Percentiles rank a stretch among this genome's conserved stretches.
phyloP scores from a whole-genome alignment of 768 basidiomycete genomes.

The Pleurotus djamor region DNA sequence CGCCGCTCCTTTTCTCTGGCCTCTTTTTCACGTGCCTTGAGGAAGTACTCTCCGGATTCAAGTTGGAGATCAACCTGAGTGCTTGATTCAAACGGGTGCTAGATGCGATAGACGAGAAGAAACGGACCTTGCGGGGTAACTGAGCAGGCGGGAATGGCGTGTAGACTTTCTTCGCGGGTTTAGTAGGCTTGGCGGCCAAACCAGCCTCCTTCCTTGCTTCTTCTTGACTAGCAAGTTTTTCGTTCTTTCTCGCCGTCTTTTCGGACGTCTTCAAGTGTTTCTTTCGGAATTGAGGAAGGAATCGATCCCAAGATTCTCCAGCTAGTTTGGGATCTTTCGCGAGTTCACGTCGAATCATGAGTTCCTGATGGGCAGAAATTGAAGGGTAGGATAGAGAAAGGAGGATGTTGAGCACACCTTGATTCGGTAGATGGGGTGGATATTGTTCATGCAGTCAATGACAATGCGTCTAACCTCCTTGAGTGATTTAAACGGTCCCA shows the following conservation, averaged over 20 bases:
- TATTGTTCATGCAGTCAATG: slow-evolving; percentile 99
- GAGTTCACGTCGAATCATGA: slow-evolving; percentile 97
- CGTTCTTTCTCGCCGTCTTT: slow-evolving; percentile 91
- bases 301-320: slow-evolving; percentile 94
- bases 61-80: slow-evolving; percentile 85
- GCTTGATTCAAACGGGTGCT: neutral
- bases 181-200: slow-evolving; percentile 42
- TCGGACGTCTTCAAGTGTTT: slow-evolving; percentile 91
- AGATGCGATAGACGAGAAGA: neutral
- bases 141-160: slow-evolving; percentile 99
- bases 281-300: slow-evolving; percentile 94
- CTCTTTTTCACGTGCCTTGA: slow-evolving; percentile 87
- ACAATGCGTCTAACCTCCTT: slow-evolving; percentile 97
- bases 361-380: slow-evolving; percentile 54
- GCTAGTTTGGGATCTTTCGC: slow-evolving; percentile 98
- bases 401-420: slow-evolving; percentile 51
- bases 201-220: slow-evolving; percentile 70
- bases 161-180: slow-evolving; percentile 83
- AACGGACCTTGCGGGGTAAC: slow-evolving; percentile 79
- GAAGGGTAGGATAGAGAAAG: slow-evolving; percentile 3
- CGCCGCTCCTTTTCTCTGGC: slow-evolving; percentile 66
- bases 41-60: slow-evolving; percentile 97
- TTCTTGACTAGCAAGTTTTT: slow-evolving; percentile 54
- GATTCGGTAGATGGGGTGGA: slow-evolving; percentile 98
- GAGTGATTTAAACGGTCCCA: slow-evolving; percentile 93